phyloP scores from a whole-genome alignment of 2,329 filamentous ascomycete genomes.

The Colletotrichum sp. region DNA sequence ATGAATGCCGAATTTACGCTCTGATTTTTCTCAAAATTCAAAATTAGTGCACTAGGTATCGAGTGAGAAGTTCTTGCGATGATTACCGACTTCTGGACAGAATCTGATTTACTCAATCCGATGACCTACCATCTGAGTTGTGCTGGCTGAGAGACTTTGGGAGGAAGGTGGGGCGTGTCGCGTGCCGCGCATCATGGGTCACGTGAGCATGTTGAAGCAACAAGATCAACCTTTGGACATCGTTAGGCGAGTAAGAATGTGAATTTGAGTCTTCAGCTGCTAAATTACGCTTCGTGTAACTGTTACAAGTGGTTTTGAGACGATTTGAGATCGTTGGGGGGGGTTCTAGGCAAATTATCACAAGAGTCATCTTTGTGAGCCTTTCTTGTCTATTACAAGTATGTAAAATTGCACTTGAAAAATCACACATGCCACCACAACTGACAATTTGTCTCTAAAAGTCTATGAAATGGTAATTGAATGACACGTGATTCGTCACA shows the following conservation, averaged over 20 bases:
- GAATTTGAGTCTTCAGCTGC: fast-evolving
- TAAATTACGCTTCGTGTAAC: fast-evolving
- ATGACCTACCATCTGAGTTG: too few species aligned
- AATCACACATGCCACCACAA: background rate
- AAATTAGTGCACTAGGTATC: too few species aligned
- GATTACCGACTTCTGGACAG: too few species aligned
- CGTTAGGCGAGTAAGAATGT: background rate
- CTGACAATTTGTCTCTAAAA: fast-evolving
- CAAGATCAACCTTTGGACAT: fast-evolving
- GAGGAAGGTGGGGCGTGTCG: background rate
- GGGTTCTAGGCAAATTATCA: background rate
- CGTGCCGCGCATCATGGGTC: background rate
- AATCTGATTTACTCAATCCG: too few species aligned
- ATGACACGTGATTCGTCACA: fast-evolving
- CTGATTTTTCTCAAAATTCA: background rate
- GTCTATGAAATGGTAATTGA: fast-evolving
- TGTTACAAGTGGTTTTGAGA: fast-evolving
- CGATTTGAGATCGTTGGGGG: background rate
- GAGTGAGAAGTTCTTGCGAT: fast-evolving
- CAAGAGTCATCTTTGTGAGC: background rate
- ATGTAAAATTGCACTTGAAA: too few species aligned
- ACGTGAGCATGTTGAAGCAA: background rate
- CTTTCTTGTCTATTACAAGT: too few species aligned
- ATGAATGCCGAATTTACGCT: background rate
- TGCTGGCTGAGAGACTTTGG: background rate